Base-by-base conservation (phyloP, 2,329 filamentous ascomycete species). In the Exophiala dermatitidis region DNA sequence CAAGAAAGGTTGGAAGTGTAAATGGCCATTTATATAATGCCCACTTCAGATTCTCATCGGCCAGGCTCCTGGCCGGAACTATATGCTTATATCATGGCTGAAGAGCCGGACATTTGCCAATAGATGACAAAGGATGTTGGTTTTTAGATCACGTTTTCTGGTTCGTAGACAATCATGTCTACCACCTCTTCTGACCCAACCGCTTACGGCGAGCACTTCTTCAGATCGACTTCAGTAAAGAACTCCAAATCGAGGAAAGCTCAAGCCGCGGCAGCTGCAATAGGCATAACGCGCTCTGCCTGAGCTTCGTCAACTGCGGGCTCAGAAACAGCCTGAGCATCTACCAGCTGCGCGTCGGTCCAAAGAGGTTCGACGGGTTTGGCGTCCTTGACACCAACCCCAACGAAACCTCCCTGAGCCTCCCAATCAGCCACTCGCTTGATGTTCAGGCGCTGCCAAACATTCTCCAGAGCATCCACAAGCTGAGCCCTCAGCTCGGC, bases 401-500 rank as follows among this genome's bases (percentile, higher is more conserved):
- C 93, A 54, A 97, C 88, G 72, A 97, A 96, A 5, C 93, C 93
- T 44, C 93, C 93, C 67, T 93, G 80, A 9, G 83, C 82, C 31
- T 87, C 86, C 93, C 93, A 98, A 65, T 95, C 86, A 54, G 85
- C 88, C 30, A 91, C 95, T 65, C 91, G 86, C 78, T 94, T 95
- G 73, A 96, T 90, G 57, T 83, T 83, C 2, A 98, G 81, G 65
- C 91, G 82, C 45, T 77, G 81, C 90, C 91, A 98, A 55, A 98
- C 91, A 63, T 82, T 80, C 63, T 95, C 88, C 33, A 98, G 74
- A 3, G 91, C 90, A 55, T 83, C 72, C 30, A 96, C 84, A 3
- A 98, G 83, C 64, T 95, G 83, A 61, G 94, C 86, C 58, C 90
- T 88, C 73, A 87, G 89, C 63, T 88, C 82, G 72, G 86, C 86